Percentiles rank a stretch among this genome's conserved stretches.
phyloP scores from a whole-genome alignment of 805 yeast genomes.

The Candida germanica region DNA sequence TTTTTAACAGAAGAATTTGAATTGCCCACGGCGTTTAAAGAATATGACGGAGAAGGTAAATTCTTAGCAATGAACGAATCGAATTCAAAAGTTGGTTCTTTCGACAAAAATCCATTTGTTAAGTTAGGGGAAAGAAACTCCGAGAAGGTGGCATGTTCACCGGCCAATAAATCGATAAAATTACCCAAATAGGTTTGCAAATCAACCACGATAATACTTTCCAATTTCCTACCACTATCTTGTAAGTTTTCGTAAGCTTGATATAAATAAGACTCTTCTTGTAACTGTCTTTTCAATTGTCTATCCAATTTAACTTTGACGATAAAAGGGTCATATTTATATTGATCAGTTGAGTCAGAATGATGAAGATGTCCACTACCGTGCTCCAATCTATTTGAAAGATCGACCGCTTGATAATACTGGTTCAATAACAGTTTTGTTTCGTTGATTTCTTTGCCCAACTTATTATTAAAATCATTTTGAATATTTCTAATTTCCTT shows the following conservation, averaged over 20 bases:
- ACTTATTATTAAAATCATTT: constrained; percentile 79
- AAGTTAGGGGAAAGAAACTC: constrained; percentile 63
- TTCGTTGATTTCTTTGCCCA: constrained; percentile 53
- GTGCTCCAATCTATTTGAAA: constrained; percentile 45
- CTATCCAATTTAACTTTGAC: constrained; percentile 68
- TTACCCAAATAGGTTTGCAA: constrained; percentile 76
- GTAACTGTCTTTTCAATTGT: constrained; percentile 72
- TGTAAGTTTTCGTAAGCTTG: constrained; percentile 88
- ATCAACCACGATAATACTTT: constrained; percentile 78
- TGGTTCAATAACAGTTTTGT: constrained; percentile 39
- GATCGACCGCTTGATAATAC: constrained; percentile 62
- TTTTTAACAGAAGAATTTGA: constrained; percentile 23
- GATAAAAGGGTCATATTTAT: constrained; percentile 77
- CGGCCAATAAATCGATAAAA: constrained; percentile 68
- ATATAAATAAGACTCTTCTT: constrained; percentile 81
- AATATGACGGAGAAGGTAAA: constrained; percentile 33
- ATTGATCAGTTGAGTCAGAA: constrained; percentile 17
- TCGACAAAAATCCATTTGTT: constrained; percentile 54
- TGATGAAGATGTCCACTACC: constrained; percentile 14
- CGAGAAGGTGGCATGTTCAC: constrained; percentile 70
- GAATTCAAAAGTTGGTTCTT: constrained; percentile 86
- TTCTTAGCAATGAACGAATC: constrained; percentile 74
- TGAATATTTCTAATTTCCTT: constrained; percentile 81
- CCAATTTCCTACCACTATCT: constrained; percentile 83
- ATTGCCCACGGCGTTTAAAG: constrained; percentile 26